Percentiles rank a stretch among this genome's conserved stretches.
Conservation (phyloP, 306 rosid genomes). For the Phaseolus lunatus region DNA sequence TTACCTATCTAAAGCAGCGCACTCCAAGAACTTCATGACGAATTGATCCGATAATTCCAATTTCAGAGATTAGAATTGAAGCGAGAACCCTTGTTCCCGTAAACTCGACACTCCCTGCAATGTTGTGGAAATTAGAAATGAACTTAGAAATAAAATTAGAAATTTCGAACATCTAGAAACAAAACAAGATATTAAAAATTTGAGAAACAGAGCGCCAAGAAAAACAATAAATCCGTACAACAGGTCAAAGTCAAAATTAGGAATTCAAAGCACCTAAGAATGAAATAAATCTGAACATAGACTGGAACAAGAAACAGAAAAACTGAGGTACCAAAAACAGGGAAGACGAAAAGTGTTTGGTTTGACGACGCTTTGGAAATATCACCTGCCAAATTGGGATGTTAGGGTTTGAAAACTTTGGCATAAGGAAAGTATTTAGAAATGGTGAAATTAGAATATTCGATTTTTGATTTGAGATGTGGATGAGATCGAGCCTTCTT, state of each 20-base stretch:
- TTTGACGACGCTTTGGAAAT: constrained; percentile 14
- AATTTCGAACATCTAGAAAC: neutral
- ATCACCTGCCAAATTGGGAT: neutral
- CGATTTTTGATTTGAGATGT: constrained; percentile 17
- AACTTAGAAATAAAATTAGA: no score
- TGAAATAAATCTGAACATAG: constrained; percentile 1
- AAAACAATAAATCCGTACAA: neutral
- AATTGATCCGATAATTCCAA: constrained; percentile 20
- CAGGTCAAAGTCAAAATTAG: neutral
- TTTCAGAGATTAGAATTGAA: constrained; percentile 6
- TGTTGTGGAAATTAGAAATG: constrained; percentile 8
- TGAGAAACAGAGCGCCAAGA: neutral
- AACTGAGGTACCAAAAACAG: constrained; percentile 39
- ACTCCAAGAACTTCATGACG: constrained; percentile 85
- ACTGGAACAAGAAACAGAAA: neutral
- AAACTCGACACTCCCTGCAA: constrained; percentile 24
- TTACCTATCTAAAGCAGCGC: constrained; percentile 86
- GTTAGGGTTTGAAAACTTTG: constrained; percentile 43
- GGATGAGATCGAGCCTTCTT: constrained; percentile 25
- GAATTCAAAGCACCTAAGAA: constrained; percentile 14
- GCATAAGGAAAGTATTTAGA: constrained; percentile 21
- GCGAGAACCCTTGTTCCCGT: constrained; percentile 24
- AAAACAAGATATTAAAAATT: neutral
- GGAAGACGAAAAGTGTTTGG: neutral
- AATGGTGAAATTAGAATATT: constrained; percentile 62